Evolutionary conservation across 1,284 basidiomycete species (phyloP).

Genomic region (Tilletiaria anomala): DNA sequence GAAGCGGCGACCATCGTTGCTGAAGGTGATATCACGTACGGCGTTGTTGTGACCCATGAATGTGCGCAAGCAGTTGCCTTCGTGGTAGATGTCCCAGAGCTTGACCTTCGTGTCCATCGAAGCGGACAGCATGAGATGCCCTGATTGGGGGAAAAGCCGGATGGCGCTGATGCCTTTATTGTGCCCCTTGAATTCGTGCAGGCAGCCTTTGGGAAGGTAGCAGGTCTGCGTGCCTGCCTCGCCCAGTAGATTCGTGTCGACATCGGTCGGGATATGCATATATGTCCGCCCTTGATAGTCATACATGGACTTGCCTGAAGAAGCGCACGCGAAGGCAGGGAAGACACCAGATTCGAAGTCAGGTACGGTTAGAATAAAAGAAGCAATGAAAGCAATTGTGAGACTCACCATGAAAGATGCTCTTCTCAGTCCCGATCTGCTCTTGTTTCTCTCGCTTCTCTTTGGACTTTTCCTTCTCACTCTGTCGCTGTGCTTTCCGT

Average conservation of each 20-base stretch:
- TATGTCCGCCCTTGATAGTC: constrained; percentile 98
- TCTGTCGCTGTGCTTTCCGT: constrained; percentile 52
- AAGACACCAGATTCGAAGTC: not conserved
- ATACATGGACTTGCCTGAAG: constrained; percentile 64
- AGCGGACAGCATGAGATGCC: constrained; percentile 79
- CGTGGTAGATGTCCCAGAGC: constrained; percentile 97
- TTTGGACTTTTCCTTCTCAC: constrained; percentile 43
- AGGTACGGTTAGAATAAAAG: not conserved
- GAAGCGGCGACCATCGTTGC: constrained; percentile 78
- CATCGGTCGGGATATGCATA: constrained; percentile 68
- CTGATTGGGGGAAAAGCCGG: constrained; percentile 77
- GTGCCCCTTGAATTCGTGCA: constrained; percentile 97
- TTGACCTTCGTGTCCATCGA: constrained; percentile 99
- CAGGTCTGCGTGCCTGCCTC: constrained; percentile 75
- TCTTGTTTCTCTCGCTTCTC: constrained; percentile 68
- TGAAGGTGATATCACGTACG: constrained; percentile 88
- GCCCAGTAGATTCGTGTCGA: constrained; percentile 53
- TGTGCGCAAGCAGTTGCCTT: constrained; percentile 87
- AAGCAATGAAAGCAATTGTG: too few relatives aligned
- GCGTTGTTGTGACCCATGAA: constrained; percentile 95
- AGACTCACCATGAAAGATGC: constrained; percentile 67
- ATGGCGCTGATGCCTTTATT: constrained; percentile 91
- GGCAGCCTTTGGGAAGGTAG: constrained; percentile 84
- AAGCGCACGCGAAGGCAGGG: not conserved
- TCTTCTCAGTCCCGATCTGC: constrained; percentile 68